Conservation (phyloP, 2,329 filamentous ascomycete genomes). For the Paracorniculantispora psalliotae region DNA sequence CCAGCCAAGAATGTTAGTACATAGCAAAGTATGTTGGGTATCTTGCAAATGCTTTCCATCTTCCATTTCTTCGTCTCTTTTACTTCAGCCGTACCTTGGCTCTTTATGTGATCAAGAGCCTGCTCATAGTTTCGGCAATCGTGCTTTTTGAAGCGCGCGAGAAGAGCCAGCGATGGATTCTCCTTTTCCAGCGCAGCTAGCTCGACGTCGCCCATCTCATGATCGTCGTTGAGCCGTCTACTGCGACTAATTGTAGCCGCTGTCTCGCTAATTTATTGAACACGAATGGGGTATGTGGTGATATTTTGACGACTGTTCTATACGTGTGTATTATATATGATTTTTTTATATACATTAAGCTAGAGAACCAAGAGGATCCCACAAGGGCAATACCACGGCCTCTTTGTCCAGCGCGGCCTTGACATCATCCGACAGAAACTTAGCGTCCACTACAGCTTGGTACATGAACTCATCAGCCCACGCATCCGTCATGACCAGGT, state of each 20-base stretch:
- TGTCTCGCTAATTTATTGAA: no score
- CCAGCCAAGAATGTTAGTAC: not conserved
- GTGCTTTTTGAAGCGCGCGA: not conserved
- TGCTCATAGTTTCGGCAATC: not conserved
- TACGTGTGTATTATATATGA: not conserved
- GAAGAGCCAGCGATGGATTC: not conserved
- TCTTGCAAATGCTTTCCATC: no score
- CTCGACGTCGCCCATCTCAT: no score
- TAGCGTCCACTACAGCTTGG: slow-evolving; percentile 71
- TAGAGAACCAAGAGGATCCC: slow-evolving; percentile 68
- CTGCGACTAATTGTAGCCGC: no score
- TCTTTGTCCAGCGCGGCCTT: slow-evolving; percentile 61
- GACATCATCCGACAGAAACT: slow-evolving; percentile 55
- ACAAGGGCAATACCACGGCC: slow-evolving; percentile 61
- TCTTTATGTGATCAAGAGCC: not conserved
- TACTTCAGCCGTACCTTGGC: not conserved
- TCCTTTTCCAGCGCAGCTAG: not conserved
- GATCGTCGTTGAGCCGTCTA: no score
- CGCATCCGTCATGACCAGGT: slow-evolving; percentile 74
- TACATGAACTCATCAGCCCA: slow-evolving; percentile 72
- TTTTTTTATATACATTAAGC: slow-evolving; percentile 35
- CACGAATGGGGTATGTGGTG: no score
- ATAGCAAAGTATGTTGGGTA: not conserved
- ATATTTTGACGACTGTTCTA: no score
- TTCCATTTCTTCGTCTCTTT: not conserved